A percentile compares a stretch with the other conserved stretches of the same genome.
Conservation (phyloP, 2,329 filamentous ascomycete genomes). For the Phoma sp. region DNA sequence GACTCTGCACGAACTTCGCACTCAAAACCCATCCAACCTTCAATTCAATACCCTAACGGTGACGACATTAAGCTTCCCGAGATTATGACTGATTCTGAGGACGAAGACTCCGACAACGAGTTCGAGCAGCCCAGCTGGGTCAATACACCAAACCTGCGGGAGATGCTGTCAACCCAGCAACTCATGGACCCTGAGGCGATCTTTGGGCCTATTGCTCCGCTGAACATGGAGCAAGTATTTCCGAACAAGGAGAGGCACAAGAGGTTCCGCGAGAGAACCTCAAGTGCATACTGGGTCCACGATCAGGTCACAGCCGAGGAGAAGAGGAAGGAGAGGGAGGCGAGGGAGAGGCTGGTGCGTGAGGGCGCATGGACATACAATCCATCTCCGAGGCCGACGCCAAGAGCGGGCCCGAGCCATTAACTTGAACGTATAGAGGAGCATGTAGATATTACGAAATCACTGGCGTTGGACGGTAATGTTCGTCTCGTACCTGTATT, state of each 20-base stretch:
- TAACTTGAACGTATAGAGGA: not conserved
- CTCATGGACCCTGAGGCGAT: slow-evolving; percentile 82
- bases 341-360: slow-evolving; percentile 77
- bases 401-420: slow-evolving; percentile 20
- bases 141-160: slow-evolving; percentile 81
- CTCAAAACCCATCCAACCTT: slow-evolving; percentile 60
- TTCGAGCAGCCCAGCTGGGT: slow-evolving; percentile 83
- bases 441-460: slow-evolving; percentile 1
- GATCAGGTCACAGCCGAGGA: slow-evolving; percentile 90
- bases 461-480: slow-evolving; percentile 1
- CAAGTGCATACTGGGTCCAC: slow-evolving; percentile 91
- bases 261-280: slow-evolving; percentile 89
- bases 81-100: slow-evolving; percentile 93
- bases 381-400: slow-evolving; percentile 39
- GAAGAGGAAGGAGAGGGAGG: slow-evolving; percentile 78
- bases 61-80: slow-evolving; percentile 93
- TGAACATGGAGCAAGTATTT: slow-evolving; percentile 98
- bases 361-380: slow-evolving; percentile 78
- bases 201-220: slow-evolving; percentile 85
- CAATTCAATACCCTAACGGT: slow-evolving; percentile 83
- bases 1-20: slow-evolving; percentile 60
- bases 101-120: slow-evolving; percentile 73
- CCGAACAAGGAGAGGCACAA: slow-evolving; percentile 76
- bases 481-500: not conserved
- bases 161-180: slow-evolving; percentile 81